Conservation (phyloP, 108 stramenopile species). For the Pseudonitzschia delicatissima region DNA sequence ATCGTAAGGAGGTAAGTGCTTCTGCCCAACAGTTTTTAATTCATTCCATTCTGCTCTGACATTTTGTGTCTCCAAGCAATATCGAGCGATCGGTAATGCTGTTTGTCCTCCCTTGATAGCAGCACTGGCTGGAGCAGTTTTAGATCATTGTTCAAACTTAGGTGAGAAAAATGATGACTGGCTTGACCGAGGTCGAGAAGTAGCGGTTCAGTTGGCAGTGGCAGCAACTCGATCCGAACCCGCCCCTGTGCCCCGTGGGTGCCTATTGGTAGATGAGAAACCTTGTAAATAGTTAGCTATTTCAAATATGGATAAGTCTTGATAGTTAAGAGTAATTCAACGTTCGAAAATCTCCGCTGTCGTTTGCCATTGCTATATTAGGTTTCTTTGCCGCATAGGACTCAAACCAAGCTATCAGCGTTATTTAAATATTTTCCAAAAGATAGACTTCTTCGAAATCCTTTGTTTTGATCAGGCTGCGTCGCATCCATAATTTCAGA, state of each 20-base stretch:
- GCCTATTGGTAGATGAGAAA: too few relatives aligned
- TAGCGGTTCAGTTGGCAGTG: conserved; percentile 9
- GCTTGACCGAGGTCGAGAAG: conserved; percentile 7
- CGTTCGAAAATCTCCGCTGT: too few relatives aligned
- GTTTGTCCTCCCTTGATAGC: conserved; percentile 83
- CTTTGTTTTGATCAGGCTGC: too few relatives aligned
- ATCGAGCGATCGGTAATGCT: conserved; percentile 71
- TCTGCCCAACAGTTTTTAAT: conserved; percentile 9
- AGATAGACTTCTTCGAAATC: too few relatives aligned
- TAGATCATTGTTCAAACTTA: conserved; percentile 29
- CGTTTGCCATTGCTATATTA: too few relatives aligned
- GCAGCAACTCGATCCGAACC: conserved; percentile 9
- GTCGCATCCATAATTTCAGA: too few relatives aligned
- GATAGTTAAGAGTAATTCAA: too few relatives aligned
- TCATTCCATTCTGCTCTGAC: neutral
- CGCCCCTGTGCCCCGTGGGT: conserved; percentile 21
- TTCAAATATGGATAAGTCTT: too few relatives aligned
- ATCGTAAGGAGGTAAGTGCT: conserved; percentile 38
- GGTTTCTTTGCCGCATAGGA: too few relatives aligned
- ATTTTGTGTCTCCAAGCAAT: conserved; percentile 11
- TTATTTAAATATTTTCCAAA: too few relatives aligned
- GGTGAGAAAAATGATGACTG: conserved; percentile 10
- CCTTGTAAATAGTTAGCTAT: too few relatives aligned
- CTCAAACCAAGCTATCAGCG: too few relatives aligned
- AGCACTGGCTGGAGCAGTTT: conserved; percentile 65